A percentile compares a stretch with the other conserved stretches of the same genome.
Conservation (phyloP, 2,329 filamentous ascomycete species). For the Pseudocercospora fijiensis region DNA sequence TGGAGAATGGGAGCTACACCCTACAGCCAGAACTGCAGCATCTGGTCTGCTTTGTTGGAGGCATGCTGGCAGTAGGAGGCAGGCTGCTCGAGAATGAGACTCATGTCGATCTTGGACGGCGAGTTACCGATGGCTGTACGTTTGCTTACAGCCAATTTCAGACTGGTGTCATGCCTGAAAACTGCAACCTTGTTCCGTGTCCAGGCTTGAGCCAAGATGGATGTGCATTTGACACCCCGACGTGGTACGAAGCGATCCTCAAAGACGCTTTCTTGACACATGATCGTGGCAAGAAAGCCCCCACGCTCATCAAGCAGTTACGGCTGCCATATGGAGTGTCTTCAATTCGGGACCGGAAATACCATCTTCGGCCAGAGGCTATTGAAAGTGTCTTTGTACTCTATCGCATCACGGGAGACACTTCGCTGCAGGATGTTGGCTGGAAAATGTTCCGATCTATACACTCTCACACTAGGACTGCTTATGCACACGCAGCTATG, state of each 20-base stretch:
- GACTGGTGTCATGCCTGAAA: slow-evolving; percentile 63
- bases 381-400: slow-evolving; percentile 80
- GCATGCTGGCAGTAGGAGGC: slow-evolving; percentile 67
- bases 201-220: slow-evolving; percentile 39
- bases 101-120: slow-evolving; percentile 57
- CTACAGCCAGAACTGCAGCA: slow-evolving; percentile 55
- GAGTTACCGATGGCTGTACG: slow-evolving; percentile 63
- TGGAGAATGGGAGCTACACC: slow-evolving; percentile 24
- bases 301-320: slow-evolving; percentile 43
- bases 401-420: slow-evolving; percentile 69
- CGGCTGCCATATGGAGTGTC: slow-evolving; percentile 58
- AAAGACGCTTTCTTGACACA: slow-evolving; percentile 30
- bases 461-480: slow-evolving; percentile 59
- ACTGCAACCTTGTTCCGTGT: slow-evolving; percentile 52
- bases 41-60: slow-evolving; percentile 68
- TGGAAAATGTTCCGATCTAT: slow-evolving; percentile 73
- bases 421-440: slow-evolving; percentile 64
- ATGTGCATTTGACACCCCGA: slow-evolving; percentile 49
- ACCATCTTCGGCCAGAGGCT: slow-evolving; percentile 71
- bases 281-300: slow-evolving; percentile 29
- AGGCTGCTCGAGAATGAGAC: slow-evolving; percentile 57
- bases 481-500: slow-evolving; percentile 64
- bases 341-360: slow-evolving; percentile 56
- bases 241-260: slow-evolving; percentile 44
- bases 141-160: slow-evolving; percentile 60